Evolutionary conservation across 371 early-diverging fungal species (phyloP).

Genomic region (Circinella minor): DNA sequence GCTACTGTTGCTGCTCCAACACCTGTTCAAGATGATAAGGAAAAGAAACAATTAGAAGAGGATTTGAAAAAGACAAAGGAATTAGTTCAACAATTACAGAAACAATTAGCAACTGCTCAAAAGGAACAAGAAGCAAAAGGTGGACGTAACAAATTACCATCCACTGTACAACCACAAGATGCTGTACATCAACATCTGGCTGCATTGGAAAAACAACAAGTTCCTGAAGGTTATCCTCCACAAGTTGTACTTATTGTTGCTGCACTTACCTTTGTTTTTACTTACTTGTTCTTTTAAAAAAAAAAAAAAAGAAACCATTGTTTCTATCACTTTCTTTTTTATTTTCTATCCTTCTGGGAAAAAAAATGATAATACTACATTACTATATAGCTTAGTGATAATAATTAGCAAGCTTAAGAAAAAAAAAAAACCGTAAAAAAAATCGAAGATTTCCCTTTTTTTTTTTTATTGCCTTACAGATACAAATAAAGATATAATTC

Average conservation of each 20-base stretch:
- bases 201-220: constrained; percentile 52
- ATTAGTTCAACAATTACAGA: constrained; percentile 29
- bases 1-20: neutral
- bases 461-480: no score
- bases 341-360: neutral
- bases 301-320: neutral
- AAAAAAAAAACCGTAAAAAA: no score
- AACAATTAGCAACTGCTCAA: constrained; percentile 27
- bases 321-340: neutral
- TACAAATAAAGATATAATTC: no score
- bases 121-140: constrained; percentile 26
- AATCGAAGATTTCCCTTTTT: no score
- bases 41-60: constrained; percentile 27
- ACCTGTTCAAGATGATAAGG: constrained; percentile 6
- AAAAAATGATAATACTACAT: no score
- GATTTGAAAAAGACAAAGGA: constrained; percentile 30
- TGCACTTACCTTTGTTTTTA: constrained; percentile 47
- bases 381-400: no score
- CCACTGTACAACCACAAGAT: constrained; percentile 47
- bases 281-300: constrained; percentile 54
- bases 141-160: constrained; percentile 34
- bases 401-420: no score
- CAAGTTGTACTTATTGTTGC: constrained; percentile 52
- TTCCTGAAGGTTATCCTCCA: constrained; percentile 55
- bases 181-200: constrained; percentile 61